These are phyloP conservation scores for Phialophora macrospora DNA, from an alignment of 2,329 filamentous ascomycete genomes.

Conservation along the genomic window DNA sequence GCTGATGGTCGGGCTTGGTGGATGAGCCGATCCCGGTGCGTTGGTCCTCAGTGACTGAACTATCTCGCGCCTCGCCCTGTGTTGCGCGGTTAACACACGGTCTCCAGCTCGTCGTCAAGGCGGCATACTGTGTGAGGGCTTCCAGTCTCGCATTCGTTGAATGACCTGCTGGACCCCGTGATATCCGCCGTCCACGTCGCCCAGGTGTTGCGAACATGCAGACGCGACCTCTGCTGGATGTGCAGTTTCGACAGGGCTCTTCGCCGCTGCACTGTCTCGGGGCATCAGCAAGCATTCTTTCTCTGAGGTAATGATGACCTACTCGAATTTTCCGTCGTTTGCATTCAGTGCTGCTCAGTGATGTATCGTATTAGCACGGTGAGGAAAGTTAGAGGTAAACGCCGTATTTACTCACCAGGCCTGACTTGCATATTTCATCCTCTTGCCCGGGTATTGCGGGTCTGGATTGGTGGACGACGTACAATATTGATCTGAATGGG, in stretches of 20 bases:
- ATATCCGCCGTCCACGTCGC: background rate
- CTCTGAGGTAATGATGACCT: background rate
- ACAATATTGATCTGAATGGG: background rate
- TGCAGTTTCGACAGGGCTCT: constrained; percentile 16
- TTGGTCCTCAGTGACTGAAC: constrained; percentile 1
- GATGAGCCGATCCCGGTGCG: background rate
- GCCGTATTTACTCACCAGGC: constrained; percentile 1
- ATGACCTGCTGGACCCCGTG: background rate
- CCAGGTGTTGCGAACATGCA: background rate
- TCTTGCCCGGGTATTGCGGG: background rate
- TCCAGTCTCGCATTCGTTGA: background rate
- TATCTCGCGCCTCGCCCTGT: constrained; percentile 4
- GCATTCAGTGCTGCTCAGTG: background rate
- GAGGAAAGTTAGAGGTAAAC: background rate
- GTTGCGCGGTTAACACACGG: background rate
- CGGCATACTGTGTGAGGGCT: background rate
- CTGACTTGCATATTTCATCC: constrained; percentile 7
- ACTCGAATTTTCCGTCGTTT: constrained; percentile 4
- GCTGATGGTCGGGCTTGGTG: background rate
- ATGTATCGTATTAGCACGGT: background rate
- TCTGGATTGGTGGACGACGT: background rate
- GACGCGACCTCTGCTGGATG: constrained; percentile 4
- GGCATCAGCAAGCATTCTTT: background rate
- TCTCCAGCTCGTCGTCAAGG: background rate
- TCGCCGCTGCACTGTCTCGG: constrained; percentile 15